Conservation (phyloP, 352 stramenopile genomes). For the Phytophthora quininea region DNA sequence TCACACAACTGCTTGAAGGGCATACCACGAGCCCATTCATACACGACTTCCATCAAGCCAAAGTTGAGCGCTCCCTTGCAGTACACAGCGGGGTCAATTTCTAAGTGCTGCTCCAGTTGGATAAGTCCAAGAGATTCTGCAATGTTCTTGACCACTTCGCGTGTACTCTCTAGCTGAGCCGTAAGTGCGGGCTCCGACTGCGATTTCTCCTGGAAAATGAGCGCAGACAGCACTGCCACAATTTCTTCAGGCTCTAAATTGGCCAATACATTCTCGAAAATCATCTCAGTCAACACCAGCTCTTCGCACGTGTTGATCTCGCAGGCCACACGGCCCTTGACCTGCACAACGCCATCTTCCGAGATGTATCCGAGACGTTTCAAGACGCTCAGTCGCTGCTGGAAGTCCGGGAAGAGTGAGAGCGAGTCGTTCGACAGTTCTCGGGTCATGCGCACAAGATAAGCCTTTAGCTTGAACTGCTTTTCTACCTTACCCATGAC, state of each 20-base stretch:
- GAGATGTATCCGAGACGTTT: conserved; percentile 95
- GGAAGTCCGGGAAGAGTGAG: conserved; percentile 97
- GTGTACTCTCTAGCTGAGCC: conserved; percentile 69
- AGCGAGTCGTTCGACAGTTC: conserved; percentile 91
- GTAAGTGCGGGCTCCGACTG: conserved; percentile 81
- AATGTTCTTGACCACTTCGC: conserved; percentile 90
- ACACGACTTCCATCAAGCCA: conserved; percentile 94
- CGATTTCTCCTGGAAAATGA: conserved; percentile 97
- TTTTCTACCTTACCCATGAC: conserved; percentile 77
- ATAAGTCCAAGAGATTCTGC: conserved; percentile 81
- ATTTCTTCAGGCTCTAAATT: conserved; percentile 97
- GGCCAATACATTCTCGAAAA: conserved; percentile 98
- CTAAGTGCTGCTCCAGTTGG: conserved; percentile 81
- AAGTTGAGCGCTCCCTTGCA: conserved; percentile 95
- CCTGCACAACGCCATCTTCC: conserved; percentile 86
- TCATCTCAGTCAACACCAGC: conserved; percentile 98
- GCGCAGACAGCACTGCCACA: conserved; percentile 94
- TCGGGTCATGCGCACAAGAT: conserved; percentile 58
- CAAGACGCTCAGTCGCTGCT: conserved; percentile 93
- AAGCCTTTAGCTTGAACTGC: conserved; percentile 75
- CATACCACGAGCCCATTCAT: conserved; percentile 98
- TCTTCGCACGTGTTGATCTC: conserved; percentile 99
- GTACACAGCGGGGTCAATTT: conserved; percentile 93
- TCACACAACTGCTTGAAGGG: conserved; percentile 96
- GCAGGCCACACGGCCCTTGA: conserved; percentile 97